Evolutionary conservation across 202 grass and related monocot species (phyloP), one percentile per base, ranked within the genome.

Genomic region (Schoenoplectus triqueter): DNA sequence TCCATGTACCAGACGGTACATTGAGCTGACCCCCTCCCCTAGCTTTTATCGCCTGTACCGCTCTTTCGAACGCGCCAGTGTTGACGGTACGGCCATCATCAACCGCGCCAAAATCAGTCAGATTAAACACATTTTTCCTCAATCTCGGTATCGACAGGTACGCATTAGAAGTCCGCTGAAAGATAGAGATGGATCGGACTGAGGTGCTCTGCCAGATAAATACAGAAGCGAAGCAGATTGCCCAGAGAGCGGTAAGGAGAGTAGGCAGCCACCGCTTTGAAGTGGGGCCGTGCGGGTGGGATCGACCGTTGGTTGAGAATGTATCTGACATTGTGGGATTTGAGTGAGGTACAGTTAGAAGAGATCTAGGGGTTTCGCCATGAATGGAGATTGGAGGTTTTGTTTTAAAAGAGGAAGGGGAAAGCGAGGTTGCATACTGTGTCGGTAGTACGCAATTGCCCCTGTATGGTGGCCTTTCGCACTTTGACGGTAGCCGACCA

Each of bases 11-110:
- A 0, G 83, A 86, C 4, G 88, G 91, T 69, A 98, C 95, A 86
- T 92, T 93, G 85, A 98, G 95, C 85, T 98, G 92, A 13, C 89
- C 95, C 0, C 87, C 95, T 11, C 95, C 95, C 15, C 83, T 86
- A n/a, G 82, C 79, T 17, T 85, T 57, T 44, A 98, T 82, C 88
- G 89, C 84, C 87, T 83, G 78, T 3, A 98, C 89, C 52, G 95
- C 92, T 66, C 91, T 85, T 88, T 93, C 92, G 76, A 98, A 95
- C 10, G 95, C 92, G 57, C 22, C 66, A 14, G 95, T 98, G 80
- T 92, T 98, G 64, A 93, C 14, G 3, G 88, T 85, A 54, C 85
- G 80, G 47, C 92, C 92, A 84, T 98, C 89, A 41, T 91, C 92
- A 10, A 98, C 77, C 4, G 83, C 95, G 19, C 92, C 92, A 48